Evolutionary conservation across 2,329 filamentous ascomycete genomes (phyloP), one percentile per base, ranked within the genome.

Genomic region (Trichoderma atroviride): DNA sequence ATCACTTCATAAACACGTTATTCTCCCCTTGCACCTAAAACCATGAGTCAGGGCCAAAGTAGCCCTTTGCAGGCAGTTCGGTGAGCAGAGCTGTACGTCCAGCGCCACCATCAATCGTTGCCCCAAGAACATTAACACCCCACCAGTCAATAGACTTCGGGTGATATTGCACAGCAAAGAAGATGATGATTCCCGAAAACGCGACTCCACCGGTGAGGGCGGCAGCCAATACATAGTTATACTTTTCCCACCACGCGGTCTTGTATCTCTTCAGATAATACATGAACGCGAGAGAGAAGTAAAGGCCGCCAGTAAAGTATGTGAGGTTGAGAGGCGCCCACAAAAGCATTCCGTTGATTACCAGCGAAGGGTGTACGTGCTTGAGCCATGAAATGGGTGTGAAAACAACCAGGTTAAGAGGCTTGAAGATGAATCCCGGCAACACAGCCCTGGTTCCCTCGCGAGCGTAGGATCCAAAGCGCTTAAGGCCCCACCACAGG

Each of bases 401-500:
- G 35, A 72, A 73, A 19, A 72, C 5, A 69, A 70, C 52, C 19
- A 19, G 62, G 9, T 74, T 56, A 11, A 65, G 29, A 0, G 62
- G 62, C 16, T 24, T 40, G 62, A 43, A 56, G 24, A 65, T n/a
- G 13, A 19, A 33, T 4, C 68, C 52, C 14, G 71, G 61, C 37
- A 74, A 43, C 29, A 31, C 31, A 50, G 24, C 13, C 50, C 60
- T 35, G n/a, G 31, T 27, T 16, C 57, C 55, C n/a, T 68, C 10
- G 13, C 69, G 70, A 16, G 72, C 16, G 5, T 60, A 33, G 0
- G 71, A 62, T 61, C 75, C 77, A 76, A 94, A 94, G 1, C 91
- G 90, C 75, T 93, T 93, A 75, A 91, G 85, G 6, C 91, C 91
- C 69, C 64, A 76, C 71, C 81, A 83, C 3, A 78, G 62, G 5